Base-by-base conservation (phyloP, 768 basidiomycete genomes). In the Boletus rubroflammeus region DNA sequence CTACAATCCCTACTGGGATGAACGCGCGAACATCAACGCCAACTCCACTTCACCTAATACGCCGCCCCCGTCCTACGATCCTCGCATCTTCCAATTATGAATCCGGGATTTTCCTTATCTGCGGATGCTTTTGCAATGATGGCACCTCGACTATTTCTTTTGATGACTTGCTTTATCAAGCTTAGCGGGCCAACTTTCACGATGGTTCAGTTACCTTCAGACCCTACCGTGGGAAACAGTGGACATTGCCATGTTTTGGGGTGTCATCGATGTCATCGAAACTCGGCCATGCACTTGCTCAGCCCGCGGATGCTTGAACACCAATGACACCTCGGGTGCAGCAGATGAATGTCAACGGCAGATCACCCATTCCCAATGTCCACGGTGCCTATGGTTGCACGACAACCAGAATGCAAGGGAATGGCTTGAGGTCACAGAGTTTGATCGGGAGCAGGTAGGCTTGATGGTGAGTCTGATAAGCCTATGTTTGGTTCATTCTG, bases 211-310 rank as follows among this genome's bases (percentile, higher is more conserved):
- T 42, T 90, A 90, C 69, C 64, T 90, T 6, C 80, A 85, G 59
- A 82, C 83, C 11, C 73, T 90, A 6, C 83, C 86, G n/a, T 54
- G 63, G 40, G 65, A 67, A 39, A 63, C 66, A 6, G 79, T 85
- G 21, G 80, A 83, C 53, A 74, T 88, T 31, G 84, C 85, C 32
- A 55, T 84, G 19, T 81, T 88, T 58, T 89, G 88, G 88, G 72
- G 65, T 51, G 54, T 58, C 50, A 56, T 62, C 39, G 62, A 67
- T 51, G 65, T 60, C 53, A 47, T 62, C 25, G 47, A 57, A 21
- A 41, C 56, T 23, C 55, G 11, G 35, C 17, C 50, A 19, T 70
- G 63, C 53, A 56, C 54, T 21, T 63, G 59, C 29, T 35, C 60
- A 23, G 15, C 51, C 57, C 60, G 51, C 52, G 62, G 59, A 57